These are phyloP conservation scores for Aspergillus ibericus DNA, from an alignment of 2,329 filamentous ascomycete species.

Conservation along the genomic window DNA sequence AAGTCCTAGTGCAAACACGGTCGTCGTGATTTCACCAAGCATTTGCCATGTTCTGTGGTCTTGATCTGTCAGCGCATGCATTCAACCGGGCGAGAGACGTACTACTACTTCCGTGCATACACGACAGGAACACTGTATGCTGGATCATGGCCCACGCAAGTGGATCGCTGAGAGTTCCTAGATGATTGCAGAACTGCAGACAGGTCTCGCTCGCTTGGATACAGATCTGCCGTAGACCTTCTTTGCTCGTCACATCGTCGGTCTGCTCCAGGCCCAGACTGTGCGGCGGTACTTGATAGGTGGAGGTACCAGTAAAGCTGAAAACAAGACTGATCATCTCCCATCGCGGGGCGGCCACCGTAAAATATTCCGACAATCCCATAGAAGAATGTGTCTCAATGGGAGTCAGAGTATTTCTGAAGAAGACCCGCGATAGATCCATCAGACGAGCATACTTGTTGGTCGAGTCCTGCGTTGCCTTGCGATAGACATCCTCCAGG, in stretches of 20 bases:
- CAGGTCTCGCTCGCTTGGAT: slow-evolving; percentile 19
- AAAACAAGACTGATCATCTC: slow-evolving; percentile 20
- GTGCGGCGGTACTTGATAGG: slow-evolving; percentile 13
- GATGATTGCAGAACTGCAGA: slow-evolving; percentile 17
- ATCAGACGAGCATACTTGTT: background rate
- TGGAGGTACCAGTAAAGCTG: slow-evolving; percentile 12
- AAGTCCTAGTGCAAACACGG: slow-evolving; percentile 46
- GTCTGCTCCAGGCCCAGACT: slow-evolving; percentile 10
- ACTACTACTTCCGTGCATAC: slow-evolving; percentile 19
- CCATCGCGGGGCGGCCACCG: slow-evolving; percentile 15
- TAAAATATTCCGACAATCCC: slow-evolving; percentile 17
- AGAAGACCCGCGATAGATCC: slow-evolving; percentile 5
- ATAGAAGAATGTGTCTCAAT: slow-evolving; percentile 12
- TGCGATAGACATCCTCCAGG: slow-evolving; percentile 1
- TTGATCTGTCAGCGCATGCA: slow-evolving; percentile 10
- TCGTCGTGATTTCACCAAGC: slow-evolving; percentile 45
- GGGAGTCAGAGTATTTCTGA: background rate
- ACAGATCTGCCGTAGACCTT: slow-evolving; percentile 13
- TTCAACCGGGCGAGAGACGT: background rate
- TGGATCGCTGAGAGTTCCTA: slow-evolving; percentile 19
- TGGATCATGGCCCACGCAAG: slow-evolving; percentile 18
- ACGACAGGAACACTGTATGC: slow-evolving; percentile 11
- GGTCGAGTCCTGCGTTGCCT: background rate
- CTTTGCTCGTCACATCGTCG: slow-evolving; percentile 3
- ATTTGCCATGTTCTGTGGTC: slow-evolving; percentile 47